These are phyloP conservation scores for Aureobasidium vineae DNA, from an alignment of 2,329 filamentous ascomycete genomes.

Conservation along the genomic window DNA sequence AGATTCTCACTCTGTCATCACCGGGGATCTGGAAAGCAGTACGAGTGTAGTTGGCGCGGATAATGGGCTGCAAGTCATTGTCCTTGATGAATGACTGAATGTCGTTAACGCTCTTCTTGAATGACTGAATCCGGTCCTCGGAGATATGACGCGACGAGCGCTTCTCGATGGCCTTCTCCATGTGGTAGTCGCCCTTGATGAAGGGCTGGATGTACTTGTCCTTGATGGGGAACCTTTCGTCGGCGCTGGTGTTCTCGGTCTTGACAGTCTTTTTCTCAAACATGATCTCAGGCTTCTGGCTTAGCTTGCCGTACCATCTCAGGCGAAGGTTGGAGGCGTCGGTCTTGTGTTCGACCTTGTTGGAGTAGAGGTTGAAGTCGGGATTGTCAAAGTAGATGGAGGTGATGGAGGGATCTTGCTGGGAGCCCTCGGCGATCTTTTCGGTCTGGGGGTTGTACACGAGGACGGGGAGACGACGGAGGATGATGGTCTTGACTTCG, in stretches of 20 bases:
- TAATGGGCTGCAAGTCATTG: constrained; percentile 74
- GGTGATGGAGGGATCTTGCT: constrained; percentile 83
- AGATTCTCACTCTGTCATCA: constrained; percentile 85
- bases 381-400: constrained; percentile 94
- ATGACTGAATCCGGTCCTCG: constrained; percentile 63
- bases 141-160: constrained; percentile 72
- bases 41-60: constrained; percentile 89
- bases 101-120: constrained; percentile 69
- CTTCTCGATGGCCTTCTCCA: constrained; percentile 88
- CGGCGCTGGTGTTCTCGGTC: constrained; percentile 72
- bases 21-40: constrained; percentile 96
- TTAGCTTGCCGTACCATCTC: constrained; percentile 87
- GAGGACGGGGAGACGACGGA: constrained; percentile 84
- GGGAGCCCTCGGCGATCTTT: constrained; percentile 74
- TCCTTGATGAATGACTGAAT: constrained; percentile 79
- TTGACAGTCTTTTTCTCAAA: constrained; percentile 87
- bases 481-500: constrained; percentile 93
- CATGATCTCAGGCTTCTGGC: constrained; percentile 72
- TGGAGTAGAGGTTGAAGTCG: constrained; percentile 79
- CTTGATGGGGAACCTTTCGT: constrained; percentile 81
- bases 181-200: constrained; percentile 80
- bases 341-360: constrained; percentile 73
- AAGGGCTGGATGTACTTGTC: constrained; percentile 90
- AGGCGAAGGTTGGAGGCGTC: constrained; percentile 81
- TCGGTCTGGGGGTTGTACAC: constrained; percentile 88